These are phyloP conservation scores for Fusarium sulawesiense DNA, from an alignment of 2,329 filamentous ascomycete species.

Conservation along the genomic window DNA sequence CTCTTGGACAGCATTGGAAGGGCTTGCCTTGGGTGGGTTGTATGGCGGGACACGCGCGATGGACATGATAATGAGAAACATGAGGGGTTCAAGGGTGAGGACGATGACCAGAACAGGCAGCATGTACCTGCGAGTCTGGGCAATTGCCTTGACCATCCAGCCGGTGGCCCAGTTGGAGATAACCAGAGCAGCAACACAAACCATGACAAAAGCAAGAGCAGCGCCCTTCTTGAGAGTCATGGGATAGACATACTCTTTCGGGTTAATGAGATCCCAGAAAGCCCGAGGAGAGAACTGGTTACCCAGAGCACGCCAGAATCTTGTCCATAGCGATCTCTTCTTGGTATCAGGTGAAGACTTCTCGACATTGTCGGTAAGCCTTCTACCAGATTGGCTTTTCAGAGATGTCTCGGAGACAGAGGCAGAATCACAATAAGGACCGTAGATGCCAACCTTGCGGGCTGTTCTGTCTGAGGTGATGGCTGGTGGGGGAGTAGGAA, in stretches of 20 bases:
- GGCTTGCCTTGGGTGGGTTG: not conserved
- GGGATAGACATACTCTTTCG: not conserved
- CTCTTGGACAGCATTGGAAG: not conserved
- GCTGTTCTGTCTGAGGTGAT: slow-evolving; percentile 1
- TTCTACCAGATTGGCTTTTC: not conserved
- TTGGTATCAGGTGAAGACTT: not conserved
- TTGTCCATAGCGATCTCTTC: not conserved
- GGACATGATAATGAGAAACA: slow-evolving; percentile 13
- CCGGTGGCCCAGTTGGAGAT: not conserved
- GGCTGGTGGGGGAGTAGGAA: not conserved
- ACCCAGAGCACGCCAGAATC: not conserved
- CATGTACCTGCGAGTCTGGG: slow-evolving; percentile 5
- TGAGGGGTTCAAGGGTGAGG: slow-evolving; percentile 7
- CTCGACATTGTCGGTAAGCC: not conserved
- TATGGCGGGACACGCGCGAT: slow-evolving; percentile 1
- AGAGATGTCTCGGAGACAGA: not conserved
- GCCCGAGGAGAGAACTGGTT: slow-evolving; percentile 6
- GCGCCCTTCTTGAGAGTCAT: slow-evolving; percentile 5
- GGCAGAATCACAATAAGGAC: not conserved
- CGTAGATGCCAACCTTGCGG: slow-evolving; percentile 6
- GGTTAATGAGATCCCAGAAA: slow-evolving; percentile 9
- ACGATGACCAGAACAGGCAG: slow-evolving; percentile 4
- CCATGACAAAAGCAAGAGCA: not conserved
- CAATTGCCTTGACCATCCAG: slow-evolving; percentile 1
- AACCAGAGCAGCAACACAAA: not conserved